These are phyloP conservation scores for Pseudonitzschia multiseries DNA, from an alignment of 108 stramenopile species.

Conservation along the genomic window DNA sequence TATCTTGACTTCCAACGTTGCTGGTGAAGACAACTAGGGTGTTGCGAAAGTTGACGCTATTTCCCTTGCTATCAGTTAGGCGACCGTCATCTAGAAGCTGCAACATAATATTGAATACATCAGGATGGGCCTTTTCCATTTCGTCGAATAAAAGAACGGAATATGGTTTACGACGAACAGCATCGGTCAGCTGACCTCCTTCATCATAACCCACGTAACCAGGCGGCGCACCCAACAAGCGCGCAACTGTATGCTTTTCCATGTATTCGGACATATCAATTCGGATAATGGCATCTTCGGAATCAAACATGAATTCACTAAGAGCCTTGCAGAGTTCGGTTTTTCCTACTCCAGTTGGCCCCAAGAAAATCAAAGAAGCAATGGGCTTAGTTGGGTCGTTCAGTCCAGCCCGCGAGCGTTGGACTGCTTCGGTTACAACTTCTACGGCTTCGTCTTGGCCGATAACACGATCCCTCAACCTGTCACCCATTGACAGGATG, in stretches of 20 bases:
- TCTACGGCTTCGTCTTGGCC: constrained; percentile 95
- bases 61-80: constrained; percentile 97
- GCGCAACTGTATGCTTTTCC: constrained; percentile 94
- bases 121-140: constrained; percentile 99
- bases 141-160: constrained; percentile 96
- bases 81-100: constrained; percentile 98
- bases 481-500: constrained; percentile 90
- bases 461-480: constrained; percentile 81
- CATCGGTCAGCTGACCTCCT: constrained; percentile 99
- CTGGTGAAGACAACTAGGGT: constrained; percentile 95
- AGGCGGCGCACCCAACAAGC: constrained; percentile 95
- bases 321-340: constrained; percentile 96
- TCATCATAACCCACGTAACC: constrained; percentile 98
- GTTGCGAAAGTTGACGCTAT: constrained; percentile 94
- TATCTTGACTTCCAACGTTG: constrained; percentile 93
- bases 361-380: constrained; percentile 91
- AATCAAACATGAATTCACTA: constrained; percentile 90
- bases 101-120: constrained; percentile 96
- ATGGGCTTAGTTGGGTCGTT: constrained; percentile 89
- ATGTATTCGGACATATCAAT: constrained; percentile 98
- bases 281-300: constrained; percentile 87
- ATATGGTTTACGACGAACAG: constrained; percentile 95
- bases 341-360: constrained; percentile 87
- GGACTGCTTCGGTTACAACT: constrained; percentile 89
- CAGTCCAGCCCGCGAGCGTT: constrained; percentile 90